Evolutionary conservation across 2,329 filamentous ascomycete genomes (phyloP).

Genomic region (Venturia asperata): DNA sequence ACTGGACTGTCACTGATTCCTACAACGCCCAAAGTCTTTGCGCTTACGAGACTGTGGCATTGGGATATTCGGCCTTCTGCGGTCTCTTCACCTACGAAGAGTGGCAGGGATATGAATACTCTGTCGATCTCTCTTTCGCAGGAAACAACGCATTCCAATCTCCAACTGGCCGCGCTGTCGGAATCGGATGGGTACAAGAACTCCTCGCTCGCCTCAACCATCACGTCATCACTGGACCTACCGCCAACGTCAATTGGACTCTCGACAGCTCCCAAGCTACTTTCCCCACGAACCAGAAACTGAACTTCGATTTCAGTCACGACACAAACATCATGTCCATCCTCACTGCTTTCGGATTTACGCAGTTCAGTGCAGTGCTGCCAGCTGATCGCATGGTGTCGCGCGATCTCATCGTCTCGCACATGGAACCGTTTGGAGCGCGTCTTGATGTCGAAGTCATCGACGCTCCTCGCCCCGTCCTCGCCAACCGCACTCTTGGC

Average conservation of each 20-base stretch:
- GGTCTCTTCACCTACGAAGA: constrained; percentile 67
- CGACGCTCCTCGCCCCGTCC: constrained; percentile 56
- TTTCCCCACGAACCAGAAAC: constrained; percentile 64
- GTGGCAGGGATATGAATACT: constrained; percentile 66
- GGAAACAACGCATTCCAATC: constrained; percentile 56
- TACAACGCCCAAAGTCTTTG: constrained; percentile 66
- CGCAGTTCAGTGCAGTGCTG: constrained; percentile 57
- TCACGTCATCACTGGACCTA: constrained; percentile 44
- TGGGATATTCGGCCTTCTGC: constrained; percentile 69
- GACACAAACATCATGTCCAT: constrained; percentile 67
- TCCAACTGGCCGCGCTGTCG: constrained; percentile 62
- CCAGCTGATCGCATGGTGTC: constrained; percentile 48
- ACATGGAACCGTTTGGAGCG: constrained; percentile 65
- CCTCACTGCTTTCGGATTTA: constrained; percentile 64
- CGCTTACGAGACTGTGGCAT: constrained; percentile 70
- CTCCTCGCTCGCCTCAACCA: constrained; percentile 63
- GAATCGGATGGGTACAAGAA: constrained; percentile 67
- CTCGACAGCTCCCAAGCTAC: constrained; percentile 60
- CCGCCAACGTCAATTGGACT: constrained; percentile 54
- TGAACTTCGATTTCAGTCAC: constrained; percentile 74
- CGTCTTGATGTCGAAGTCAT: constrained; percentile 70
- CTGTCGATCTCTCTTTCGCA: constrained; percentile 59
- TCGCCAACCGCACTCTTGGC: constrained; percentile 41
- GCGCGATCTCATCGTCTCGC: constrained; percentile 58
- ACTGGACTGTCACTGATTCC: constrained; percentile 58